A percentile compares a stretch with the other conserved stretches of the same genome.
phyloP scores from a whole-genome alignment of 805 yeast genomes.

The Myxozyma vanderwaltii region DNA sequence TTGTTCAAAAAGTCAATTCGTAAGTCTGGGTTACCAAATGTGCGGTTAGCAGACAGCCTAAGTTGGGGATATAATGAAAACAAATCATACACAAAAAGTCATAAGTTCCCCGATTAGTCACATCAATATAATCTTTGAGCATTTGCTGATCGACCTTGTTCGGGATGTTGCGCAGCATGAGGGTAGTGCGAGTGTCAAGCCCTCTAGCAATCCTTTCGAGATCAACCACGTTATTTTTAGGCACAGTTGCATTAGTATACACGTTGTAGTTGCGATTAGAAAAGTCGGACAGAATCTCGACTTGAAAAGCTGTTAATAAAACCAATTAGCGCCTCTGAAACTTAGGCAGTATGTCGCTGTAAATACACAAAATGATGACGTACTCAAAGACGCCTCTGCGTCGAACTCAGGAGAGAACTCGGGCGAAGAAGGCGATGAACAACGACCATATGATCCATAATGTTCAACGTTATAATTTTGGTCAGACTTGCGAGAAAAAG shows the following conservation, averaged over 20 bases:
- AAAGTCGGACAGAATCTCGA: slow-evolving; percentile 21
- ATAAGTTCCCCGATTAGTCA: slow-evolving; percentile 46
- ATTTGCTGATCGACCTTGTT: slow-evolving; percentile 52
- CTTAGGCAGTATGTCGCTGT: background rate
- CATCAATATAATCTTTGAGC: slow-evolving; percentile 51
- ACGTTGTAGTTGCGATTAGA: slow-evolving; percentile 29
- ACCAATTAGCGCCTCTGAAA: background rate
- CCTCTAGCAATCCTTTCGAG: slow-evolving; percentile 48
- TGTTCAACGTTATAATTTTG: background rate
- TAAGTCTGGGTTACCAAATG: slow-evolving; percentile 41
- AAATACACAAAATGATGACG: background rate
- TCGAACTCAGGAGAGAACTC: slow-evolving; percentile 13
- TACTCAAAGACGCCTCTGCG: slow-evolving; percentile 29
- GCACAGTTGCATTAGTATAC: slow-evolving; percentile 39
- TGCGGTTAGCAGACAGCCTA: background rate
- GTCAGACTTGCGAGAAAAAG: slow-evolving; percentile 1
- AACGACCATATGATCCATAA: background rate
- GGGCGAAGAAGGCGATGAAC: background rate
- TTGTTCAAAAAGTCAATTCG: slow-evolving; percentile 56
- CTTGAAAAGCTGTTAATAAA: slow-evolving; percentile 27
- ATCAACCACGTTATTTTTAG: slow-evolving; percentile 46
- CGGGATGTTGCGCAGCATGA: slow-evolving; percentile 59
- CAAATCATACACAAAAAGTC: slow-evolving; percentile 46
- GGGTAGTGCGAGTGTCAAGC: slow-evolving; percentile 50
- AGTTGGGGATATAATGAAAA: background rate